phyloP scores from a whole-genome alignment of 352 stramenopile genomes.

The Elongisporangium prolatum region DNA sequence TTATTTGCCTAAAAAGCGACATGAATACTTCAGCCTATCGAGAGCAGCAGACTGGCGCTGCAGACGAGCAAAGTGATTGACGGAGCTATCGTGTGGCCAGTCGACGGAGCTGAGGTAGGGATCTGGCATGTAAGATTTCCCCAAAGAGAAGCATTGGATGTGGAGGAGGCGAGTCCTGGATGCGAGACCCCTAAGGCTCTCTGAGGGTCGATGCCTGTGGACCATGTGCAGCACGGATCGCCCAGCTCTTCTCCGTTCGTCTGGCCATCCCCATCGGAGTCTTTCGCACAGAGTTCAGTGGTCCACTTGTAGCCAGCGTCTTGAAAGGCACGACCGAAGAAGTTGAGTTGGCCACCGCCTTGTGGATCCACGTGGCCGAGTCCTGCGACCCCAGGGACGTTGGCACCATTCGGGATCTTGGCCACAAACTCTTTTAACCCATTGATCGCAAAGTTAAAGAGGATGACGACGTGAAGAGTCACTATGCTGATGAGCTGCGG shows the following conservation, averaged over 20 bases:
- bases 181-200: slow-evolving; percentile 24
- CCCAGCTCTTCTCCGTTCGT: slow-evolving; percentile 55
- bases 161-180: slow-evolving; percentile 16
- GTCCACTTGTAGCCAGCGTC: slow-evolving; percentile 32
- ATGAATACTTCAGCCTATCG: background rate
- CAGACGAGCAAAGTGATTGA: background rate
- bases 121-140: slow-evolving; percentile 7
- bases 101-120: background rate
- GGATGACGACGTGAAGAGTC: background rate
- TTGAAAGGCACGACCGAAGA: slow-evolving; percentile 30
- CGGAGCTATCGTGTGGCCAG: background rate
- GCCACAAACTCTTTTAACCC: slow-evolving; percentile 16
- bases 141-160: slow-evolving; percentile 19
- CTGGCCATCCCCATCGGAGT: slow-evolving; percentile 33
- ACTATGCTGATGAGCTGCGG: background rate
- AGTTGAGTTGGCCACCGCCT: slow-evolving; percentile 14
- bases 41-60: background rate
- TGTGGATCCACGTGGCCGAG: slow-evolving; percentile 25
- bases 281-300: slow-evolving; percentile 17
- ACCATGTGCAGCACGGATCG: slow-evolving; percentile 36
- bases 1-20: background rate
- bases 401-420: slow-evolving; percentile 32
- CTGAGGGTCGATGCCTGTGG: slow-evolving; percentile 1
- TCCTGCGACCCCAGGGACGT: slow-evolving; percentile 20
- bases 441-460: background rate